Base-by-base conservation (phyloP, 257 asterid species). In the Knoxia roxburghii region DNA sequence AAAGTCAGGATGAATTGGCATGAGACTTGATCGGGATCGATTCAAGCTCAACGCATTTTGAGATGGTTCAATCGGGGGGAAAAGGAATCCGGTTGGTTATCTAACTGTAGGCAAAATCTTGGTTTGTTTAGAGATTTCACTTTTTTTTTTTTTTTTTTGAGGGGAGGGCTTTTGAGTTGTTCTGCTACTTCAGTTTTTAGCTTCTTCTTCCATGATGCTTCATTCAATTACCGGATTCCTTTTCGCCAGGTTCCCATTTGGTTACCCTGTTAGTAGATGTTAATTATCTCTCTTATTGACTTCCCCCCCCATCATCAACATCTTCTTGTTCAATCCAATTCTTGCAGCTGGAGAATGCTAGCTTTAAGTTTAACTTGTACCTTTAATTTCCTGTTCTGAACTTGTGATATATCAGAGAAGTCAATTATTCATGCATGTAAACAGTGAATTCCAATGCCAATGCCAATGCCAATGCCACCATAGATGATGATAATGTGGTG, bases 1-100 rank as follows among this genome's bases (percentile, higher is more conserved):
- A 78, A 68, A 70, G 87, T 30, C 86, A 82, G 72, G 91, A 91
- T 70, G 95, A 87, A 65, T 46, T 79, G 78, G 86, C 73, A 63
- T 77, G 86, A 80, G 71, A 43, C 65, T n/a, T 10, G 6, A 8
- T 5, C 1, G 39, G 55, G 68, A 73, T 33, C 39, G 6, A 71
- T 46, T 75, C 18, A 14, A 45, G 62, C 26, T 10, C 33, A 50
- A 35, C 23, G 27, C 51, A 43, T 64, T 73, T 76, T 57, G 45
- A 29, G 58, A 67, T 70, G 66, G 65, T 63, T 65, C 65, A 52
- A 62, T 75, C 68, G 75, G 91, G n/a, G 88, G 73, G 79, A 82
- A 79, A 76, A 74, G 65, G 90, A 86, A 85, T 83, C 84, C 78
- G 82, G 80, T 79, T 72, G 52, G 65, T 80, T 68, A 53, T 48